These are phyloP conservation scores for Cladosporium halotolerans DNA, from an alignment of 2,329 filamentous ascomycete species.

Conservation along the genomic window DNA sequence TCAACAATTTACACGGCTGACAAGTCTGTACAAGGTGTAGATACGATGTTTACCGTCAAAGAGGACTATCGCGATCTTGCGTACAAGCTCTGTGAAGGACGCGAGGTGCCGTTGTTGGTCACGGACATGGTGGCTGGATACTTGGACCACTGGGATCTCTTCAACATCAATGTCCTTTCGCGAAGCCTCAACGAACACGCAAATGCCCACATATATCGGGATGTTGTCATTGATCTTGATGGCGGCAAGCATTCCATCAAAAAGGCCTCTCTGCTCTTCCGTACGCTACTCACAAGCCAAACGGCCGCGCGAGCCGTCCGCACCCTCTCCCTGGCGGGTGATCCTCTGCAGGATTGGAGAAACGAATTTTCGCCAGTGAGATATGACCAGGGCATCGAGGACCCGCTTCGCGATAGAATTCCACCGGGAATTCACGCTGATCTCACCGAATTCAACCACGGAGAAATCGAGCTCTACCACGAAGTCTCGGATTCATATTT, in stretches of 20 bases:
- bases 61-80: background rate
- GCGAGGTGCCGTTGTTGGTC: constrained; percentile 5
- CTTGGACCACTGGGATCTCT: background rate
- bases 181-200: constrained; percentile 1
- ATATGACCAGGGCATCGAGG: background rate
- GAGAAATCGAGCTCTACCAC: background rate
- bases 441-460: background rate
- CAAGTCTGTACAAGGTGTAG: background rate
- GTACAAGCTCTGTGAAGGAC: constrained; percentile 1
- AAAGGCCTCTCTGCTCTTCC: background rate
- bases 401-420: background rate
- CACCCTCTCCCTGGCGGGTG: background rate
- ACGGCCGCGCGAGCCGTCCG: background rate
- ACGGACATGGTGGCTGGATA: constrained; percentile 5
- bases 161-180: constrained; percentile 3
- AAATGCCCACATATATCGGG: constrained; percentile 3
- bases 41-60: background rate
- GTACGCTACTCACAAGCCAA: constrained; percentile 1
- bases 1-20: background rate
- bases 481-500: background rate
- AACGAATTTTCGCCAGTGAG: too few species aligned
- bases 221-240: constrained; percentile 1
- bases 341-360: constrained; percentile 1
- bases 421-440: background rate
- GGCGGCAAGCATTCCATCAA: background rate